These are phyloP conservation scores for Lolium rigidum DNA, from an alignment of 176 grass and related monocot genomes.

Conservation along the genomic window DNA sequence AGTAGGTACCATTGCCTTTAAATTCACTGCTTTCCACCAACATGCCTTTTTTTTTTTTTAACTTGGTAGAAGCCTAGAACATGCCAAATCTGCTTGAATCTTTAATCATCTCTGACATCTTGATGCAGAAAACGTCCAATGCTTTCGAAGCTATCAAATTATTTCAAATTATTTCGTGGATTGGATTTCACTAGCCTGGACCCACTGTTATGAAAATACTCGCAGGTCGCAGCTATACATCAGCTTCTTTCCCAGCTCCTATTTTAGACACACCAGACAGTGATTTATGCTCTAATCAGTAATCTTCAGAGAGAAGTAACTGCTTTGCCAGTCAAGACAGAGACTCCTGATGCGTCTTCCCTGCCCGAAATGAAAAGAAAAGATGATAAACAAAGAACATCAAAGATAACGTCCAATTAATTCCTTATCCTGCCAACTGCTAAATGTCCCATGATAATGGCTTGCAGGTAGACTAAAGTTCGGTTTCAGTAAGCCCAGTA, in stretches of 20 bases:
- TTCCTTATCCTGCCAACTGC: constrained; percentile 22
- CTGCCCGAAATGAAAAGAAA: constrained; percentile 4
- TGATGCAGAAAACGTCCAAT: too few relatives aligned
- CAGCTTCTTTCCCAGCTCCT: not conserved
- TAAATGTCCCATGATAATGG: not conserved
- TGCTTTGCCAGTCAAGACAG: not conserved
- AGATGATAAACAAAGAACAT: not conserved
- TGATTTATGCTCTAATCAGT: constrained; percentile 37
- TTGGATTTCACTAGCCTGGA: too few relatives aligned
- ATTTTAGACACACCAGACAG: constrained; percentile 21
- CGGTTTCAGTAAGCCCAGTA: not conserved
- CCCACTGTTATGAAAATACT: not conserved
- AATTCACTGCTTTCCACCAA: too few relatives aligned
- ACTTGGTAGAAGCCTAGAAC: too few relatives aligned
- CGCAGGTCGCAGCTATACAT: not conserved
- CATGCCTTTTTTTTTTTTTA: too few relatives aligned
- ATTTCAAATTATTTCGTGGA: too few relatives aligned
- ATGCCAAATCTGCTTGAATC: too few relatives aligned
- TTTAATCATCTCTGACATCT: too few relatives aligned
- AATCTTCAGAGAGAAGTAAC: not conserved
- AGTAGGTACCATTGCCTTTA: too few relatives aligned
- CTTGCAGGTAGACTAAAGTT: constrained; percentile 19
- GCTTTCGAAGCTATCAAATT: too few relatives aligned
- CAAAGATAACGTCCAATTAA: not conserved
- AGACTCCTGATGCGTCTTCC: constrained; percentile 26